phyloP scores from a whole-genome alignment of 1,139 yeast species.

The Debaryomyces fabryi region DNA sequence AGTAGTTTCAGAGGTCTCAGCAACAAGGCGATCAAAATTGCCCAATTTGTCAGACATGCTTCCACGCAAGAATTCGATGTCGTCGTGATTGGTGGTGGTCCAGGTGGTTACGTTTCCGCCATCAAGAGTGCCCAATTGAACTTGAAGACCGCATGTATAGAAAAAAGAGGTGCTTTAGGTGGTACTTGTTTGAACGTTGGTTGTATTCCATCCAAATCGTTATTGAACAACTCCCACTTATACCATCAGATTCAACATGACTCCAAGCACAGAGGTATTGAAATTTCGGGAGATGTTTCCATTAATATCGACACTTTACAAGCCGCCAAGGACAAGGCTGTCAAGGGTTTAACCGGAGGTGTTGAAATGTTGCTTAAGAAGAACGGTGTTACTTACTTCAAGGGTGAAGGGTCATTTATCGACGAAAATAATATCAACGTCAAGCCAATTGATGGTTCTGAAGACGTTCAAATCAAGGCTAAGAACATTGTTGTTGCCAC shows the following conservation, averaged over 20 bases:
- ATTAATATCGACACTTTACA: slow-evolving; percentile 80
- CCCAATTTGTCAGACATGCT: slow-evolving; percentile 41
- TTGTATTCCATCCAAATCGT: slow-evolving; percentile 96
- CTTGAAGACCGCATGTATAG: slow-evolving; percentile 91
- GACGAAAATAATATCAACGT: slow-evolving; percentile 80
- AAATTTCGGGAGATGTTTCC: slow-evolving; percentile 68
- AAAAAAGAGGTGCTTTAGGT: slow-evolving; percentile 93
- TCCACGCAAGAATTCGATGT: slow-evolving; percentile 70
- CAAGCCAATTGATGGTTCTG: slow-evolving; percentile 85
- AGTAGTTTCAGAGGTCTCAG: slow-evolving; percentile 11
- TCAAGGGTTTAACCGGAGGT: slow-evolving; percentile 88
- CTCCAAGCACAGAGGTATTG: slow-evolving; percentile 86
- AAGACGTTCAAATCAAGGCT: slow-evolving; percentile 63
- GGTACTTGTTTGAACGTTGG: slow-evolving; percentile 99
- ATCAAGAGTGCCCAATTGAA: slow-evolving; percentile 98
- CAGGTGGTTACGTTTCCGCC: slow-evolving; percentile 99
- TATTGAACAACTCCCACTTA: slow-evolving; percentile 90
- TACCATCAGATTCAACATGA: slow-evolving; percentile 90
- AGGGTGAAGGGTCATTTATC: slow-evolving; percentile 88
- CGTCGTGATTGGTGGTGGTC: slow-evolving; percentile 98
- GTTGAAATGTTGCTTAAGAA: slow-evolving; percentile 93
- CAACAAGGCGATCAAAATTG: slow-evolving; percentile 13
- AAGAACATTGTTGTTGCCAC: slow-evolving; percentile 94
- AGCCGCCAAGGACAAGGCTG: slow-evolving; percentile 91
- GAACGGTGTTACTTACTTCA: slow-evolving; percentile 91